These are phyloP conservation scores for Cladosporium sp. DNA, from an alignment of 2,329 filamentous ascomycete genomes.

Conservation along the genomic window DNA sequence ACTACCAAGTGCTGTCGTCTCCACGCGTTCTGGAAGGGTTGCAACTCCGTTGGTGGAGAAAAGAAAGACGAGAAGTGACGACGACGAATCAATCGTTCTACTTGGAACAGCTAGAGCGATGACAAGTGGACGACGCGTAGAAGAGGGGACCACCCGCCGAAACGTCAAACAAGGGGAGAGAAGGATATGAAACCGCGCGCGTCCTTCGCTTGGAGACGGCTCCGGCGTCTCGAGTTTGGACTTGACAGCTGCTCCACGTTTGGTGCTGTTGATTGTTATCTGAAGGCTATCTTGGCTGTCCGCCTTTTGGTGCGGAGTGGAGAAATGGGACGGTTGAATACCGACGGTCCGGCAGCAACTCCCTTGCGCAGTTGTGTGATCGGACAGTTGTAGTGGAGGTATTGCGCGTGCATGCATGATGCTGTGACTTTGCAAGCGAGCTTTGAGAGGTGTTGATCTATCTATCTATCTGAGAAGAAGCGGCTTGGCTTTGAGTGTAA, in stretches of 20 bases:
- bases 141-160: not conserved
- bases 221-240: constrained; percentile 1
- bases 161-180: not conserved
- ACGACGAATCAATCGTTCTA: not conserved
- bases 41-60: not conserved
- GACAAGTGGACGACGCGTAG: constrained; percentile 5
- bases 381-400: too few relatives aligned
- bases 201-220: constrained; percentile 2
- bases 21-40: not conserved
- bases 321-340: not conserved
- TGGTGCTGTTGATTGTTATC: not conserved
- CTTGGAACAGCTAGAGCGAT: not conserved
- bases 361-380: constrained; percentile 4
- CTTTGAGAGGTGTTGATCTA: not conserved
- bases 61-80: not conserved
- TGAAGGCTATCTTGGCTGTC: not conserved
- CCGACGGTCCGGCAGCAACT: not conserved
- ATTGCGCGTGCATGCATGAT: constrained; percentile 16
- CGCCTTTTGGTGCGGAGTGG: not conserved
- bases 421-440: constrained; percentile 8
- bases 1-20: not conserved
- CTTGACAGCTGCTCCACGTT: not conserved
- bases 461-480: not conserved
- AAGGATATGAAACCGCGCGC: not conserved
- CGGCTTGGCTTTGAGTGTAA: constrained; percentile 1